Conservation (phyloP, 1,284 basidiomycete species). For the Agaricales sp. region DNA sequence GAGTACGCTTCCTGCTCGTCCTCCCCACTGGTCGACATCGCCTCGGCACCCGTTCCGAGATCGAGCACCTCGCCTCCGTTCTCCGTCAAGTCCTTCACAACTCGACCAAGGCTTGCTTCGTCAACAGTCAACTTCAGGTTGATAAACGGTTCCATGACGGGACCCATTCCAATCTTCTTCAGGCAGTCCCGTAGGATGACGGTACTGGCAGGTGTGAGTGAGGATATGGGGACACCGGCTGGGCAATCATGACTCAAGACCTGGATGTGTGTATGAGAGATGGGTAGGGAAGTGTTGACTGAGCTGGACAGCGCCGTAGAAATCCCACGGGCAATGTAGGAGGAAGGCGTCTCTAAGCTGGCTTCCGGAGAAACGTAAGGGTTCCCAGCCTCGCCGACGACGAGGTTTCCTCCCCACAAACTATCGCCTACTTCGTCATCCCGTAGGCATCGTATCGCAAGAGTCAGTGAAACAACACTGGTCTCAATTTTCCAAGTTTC, state of each 20-base stretch:
- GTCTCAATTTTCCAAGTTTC: conserved; percentile 53
- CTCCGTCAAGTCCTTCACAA: conserved; percentile 70
- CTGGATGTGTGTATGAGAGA: conserved; percentile 52
- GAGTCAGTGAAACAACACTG: conserved; percentile 38
- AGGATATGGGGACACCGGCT: conserved; percentile 30
- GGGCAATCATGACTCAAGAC: conserved; percentile 35
- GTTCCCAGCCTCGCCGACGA: conserved; percentile 40
- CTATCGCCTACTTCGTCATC: conserved; percentile 52
- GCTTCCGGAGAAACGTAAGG: conserved; percentile 45
- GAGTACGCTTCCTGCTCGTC: conserved; percentile 40
- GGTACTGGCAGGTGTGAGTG: conserved; percentile 56
- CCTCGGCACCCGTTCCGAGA: conserved; percentile 34
- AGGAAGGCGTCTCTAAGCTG: conserved; percentile 30
- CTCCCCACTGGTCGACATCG: conserved; percentile 23
- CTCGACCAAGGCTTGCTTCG: conserved; percentile 59
- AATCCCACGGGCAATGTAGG: conserved; percentile 55
- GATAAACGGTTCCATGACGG: conserved; percentile 68
- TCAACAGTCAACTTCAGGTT: conserved; percentile 53
- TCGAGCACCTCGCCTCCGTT: conserved; percentile 64
- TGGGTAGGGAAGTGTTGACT: conserved; percentile 59
- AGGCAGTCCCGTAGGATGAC: conserved; percentile 51
- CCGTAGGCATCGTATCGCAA: conserved; percentile 42
- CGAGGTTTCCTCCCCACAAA: conserved; percentile 65
- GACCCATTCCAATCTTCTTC: conserved; percentile 49
- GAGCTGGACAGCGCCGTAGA: conserved; percentile 64